Conservation (phyloP, 345 rosid genomes). For the Geranium rotundifolium region DNA sequence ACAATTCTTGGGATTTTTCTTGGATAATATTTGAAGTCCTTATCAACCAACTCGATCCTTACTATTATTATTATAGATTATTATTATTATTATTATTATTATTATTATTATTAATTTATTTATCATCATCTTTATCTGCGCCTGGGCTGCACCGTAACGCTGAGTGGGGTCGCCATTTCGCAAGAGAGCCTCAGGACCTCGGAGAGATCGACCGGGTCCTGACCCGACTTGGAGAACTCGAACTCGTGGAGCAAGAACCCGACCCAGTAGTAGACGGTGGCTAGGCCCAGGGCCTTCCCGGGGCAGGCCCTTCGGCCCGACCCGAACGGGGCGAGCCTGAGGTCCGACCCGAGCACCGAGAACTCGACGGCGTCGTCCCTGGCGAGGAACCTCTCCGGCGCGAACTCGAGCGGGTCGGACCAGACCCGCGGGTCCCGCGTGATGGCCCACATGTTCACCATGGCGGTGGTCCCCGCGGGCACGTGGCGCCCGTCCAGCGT, state of each 20-base stretch:
- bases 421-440: slow-evolving; percentile 34
- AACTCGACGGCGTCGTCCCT: slow-evolving; percentile 16
- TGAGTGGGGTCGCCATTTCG: slow-evolving; percentile 39
- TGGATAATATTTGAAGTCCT: too few species aligned
- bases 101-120: too few species aligned
- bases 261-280: slow-evolving; percentile 33
- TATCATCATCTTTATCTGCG: background rate
- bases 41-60: background rate
- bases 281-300: slow-evolving; percentile 34
- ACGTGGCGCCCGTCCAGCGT: slow-evolving; percentile 25
- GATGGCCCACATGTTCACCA: slow-evolving; percentile 68
- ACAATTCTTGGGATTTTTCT: too few species aligned
- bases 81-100: too few species aligned
- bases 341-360: slow-evolving; percentile 31
- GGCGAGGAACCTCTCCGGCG: slow-evolving; percentile 31
- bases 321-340: slow-evolving; percentile 49
- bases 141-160: slow-evolving; percentile 23
- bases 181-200: slow-evolving; percentile 38
- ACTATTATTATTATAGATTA: background rate
- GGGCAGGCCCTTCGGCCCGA: slow-evolving; percentile 48
- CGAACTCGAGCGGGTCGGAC: slow-evolving; percentile 27
- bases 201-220: slow-evolving; percentile 25
- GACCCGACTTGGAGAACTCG: slow-evolving; percentile 25
- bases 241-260: slow-evolving; percentile 36
- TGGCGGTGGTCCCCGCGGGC: slow-evolving; percentile 39